Base-by-base conservation (phyloP, 164 flowering plant species). In the Stephania cephalantha region DNA sequence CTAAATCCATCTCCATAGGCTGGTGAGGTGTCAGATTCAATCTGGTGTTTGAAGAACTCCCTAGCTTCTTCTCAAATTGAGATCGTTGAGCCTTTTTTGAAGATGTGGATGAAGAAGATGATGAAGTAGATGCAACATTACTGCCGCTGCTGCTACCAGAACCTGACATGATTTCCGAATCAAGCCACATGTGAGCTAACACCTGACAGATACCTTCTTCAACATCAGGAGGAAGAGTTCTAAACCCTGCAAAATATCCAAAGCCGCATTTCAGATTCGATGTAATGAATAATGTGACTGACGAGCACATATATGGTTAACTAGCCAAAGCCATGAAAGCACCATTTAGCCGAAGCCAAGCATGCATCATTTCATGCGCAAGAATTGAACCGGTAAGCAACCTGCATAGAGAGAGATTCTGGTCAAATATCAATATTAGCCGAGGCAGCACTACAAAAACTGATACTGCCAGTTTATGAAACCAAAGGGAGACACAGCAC, bases 301-400 rank as follows among this genome's bases (percentile, higher is more conserved):
- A 45, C 11, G 17, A 46, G 75, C 5, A 31, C 1, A 6, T 12
- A 11, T 10, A 35, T 30, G 45, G 64, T 35, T 4, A 35, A 35
- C 42, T 35, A 35, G 52, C 69, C 66, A 61, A n/a, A 61, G 29
- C n/a, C 22, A 9, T 6, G 66, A 61, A 61, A 79, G 72, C 74
- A 95, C 99, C 98, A 82, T 86, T 85, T 13, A 93, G 96, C 68
- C 98, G 91, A 74, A 95, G 82, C 97, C 97, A 95, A 50, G 96
- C 97, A 80, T 95, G 99, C 99, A 95, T 95, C 98, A 95, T 85
- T 81, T 95, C 99, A 77, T 95, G 99, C 55, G 98, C 99, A 29
- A 95, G 88, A 77, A 95, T 93, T 31, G 97, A 87, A n/a, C 99
- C 99, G 75, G 97, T 95, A 64, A 93, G 87, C 85, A 93, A 83